A percentile compares a stretch with the other conserved stretches of the same genome.
These are phyloP conservation scores for Cladochytrium tenue DNA, from an alignment of 371 early-diverging fungal genomes.

Conservation along the genomic window DNA sequence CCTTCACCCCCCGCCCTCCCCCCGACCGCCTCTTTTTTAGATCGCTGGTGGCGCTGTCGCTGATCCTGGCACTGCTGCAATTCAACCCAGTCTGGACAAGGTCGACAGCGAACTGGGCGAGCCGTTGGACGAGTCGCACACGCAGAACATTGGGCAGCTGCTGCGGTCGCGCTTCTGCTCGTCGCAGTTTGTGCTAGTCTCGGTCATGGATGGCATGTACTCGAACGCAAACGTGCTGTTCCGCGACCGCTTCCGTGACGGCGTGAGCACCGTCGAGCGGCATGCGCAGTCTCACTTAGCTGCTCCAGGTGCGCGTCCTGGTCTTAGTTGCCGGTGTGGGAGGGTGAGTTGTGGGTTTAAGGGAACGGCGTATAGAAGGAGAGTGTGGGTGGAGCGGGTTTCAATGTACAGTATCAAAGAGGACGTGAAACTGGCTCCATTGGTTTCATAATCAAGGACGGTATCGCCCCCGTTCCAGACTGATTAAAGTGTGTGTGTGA, in stretches of 20 bases:
- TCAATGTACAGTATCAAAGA: no score
- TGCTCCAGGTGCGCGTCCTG: no score
- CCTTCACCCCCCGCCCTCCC: not conserved
- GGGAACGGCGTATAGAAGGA: no score
- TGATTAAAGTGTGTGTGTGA: no score
- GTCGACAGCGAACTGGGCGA: constrained; percentile 99
- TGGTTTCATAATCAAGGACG: no score
- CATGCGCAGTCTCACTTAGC: no score
- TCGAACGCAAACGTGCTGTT: constrained; percentile 98
- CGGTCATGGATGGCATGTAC: constrained; percentile 99
- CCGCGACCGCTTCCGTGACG: constrained; percentile 93
- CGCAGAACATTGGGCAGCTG: constrained; percentile 98
- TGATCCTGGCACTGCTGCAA: constrained; percentile 96
- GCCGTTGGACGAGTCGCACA: constrained; percentile 96
- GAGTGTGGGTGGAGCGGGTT: no score
- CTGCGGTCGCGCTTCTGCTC: constrained; percentile 93
- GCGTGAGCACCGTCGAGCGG: constrained; percentile 90
- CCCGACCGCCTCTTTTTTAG: constrained; percentile 41
- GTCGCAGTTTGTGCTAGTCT: constrained; percentile 99
- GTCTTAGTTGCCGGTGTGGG: no score
- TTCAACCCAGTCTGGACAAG: constrained; percentile 99
- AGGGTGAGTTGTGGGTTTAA: no score
- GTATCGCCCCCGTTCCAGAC: no score
- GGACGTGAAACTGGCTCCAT: no score
- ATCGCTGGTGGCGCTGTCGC: constrained; percentile 93